phyloP scores from a whole-genome alignment of 768 basidiomycete genomes.

The Candolleomyces eurysporus region DNA sequence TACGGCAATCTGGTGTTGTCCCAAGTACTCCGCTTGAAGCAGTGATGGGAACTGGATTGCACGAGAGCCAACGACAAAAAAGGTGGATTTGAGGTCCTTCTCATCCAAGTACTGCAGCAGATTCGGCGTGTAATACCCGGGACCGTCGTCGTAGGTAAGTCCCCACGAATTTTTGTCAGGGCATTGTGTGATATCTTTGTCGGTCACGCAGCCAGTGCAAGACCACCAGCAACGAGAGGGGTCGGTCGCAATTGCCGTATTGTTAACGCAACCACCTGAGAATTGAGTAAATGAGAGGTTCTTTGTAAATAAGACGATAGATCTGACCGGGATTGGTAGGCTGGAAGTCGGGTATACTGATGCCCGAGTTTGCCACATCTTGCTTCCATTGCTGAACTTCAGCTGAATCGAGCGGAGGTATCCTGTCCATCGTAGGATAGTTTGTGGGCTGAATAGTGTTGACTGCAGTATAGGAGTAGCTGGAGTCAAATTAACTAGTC shows the following conservation, averaged over 20 bases:
- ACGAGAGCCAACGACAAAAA: conserved; percentile 87
- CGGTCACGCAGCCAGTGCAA: conserved; percentile 65
- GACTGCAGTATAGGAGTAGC: conserved; percentile 26
- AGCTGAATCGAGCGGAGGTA: conserved; percentile 58
- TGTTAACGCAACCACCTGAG: conserved; percentile 58
- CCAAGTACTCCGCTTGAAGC: conserved; percentile 74
- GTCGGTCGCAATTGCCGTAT: conserved; percentile 55
- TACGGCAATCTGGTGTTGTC: conserved; percentile 73
- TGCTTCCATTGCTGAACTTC: conserved; percentile 71
- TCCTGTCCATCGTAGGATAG: conserved; percentile 66
- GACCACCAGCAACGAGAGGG: conserved; percentile 74
- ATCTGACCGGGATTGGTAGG: conserved; percentile 37
- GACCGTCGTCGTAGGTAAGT: conserved; percentile 75
- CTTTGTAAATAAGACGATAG: not conserved
- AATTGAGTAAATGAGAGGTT: not conserved
- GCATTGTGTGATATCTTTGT: conserved; percentile 74
- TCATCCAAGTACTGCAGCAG: conserved; percentile 69
- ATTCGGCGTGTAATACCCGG: conserved; percentile 71
- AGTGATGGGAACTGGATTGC: conserved; percentile 66
- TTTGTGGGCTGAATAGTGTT: conserved; percentile 44
- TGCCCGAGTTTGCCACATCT: conserved; percentile 54
- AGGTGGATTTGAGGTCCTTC: conserved; percentile 70
- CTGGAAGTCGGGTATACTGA: conserved; percentile 54
- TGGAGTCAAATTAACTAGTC: not conserved
- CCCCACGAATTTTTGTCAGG: conserved; percentile 61